phyloP scores from a whole-genome alignment of 2,329 filamentous ascomycete genomes.

The Penicillium oxalicum region DNA sequence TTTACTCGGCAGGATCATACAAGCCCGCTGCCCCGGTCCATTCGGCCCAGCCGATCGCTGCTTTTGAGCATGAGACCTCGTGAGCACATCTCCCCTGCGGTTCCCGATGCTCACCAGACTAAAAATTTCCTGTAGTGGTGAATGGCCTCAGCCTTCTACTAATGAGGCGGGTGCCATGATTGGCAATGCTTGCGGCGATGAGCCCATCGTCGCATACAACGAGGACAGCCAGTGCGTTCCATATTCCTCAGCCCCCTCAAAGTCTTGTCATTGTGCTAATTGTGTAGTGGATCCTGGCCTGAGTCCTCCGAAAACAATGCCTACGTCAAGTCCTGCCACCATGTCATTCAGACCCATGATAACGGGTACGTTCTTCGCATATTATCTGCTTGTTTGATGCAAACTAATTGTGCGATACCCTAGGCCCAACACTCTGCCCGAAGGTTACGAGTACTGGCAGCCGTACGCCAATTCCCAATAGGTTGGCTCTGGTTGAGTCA shows the following conservation, averaged over 20 bases:
- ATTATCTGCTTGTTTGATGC: neutral
- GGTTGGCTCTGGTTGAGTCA: neutral
- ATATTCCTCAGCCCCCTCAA: neutral
- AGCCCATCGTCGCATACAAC: slow-evolving; percentile 9
- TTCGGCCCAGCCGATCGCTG: slow-evolving; percentile 8
- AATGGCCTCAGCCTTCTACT: slow-evolving; percentile 10
- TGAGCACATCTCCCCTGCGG: neutral
- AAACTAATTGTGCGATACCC: neutral
- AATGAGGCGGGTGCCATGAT: slow-evolving; percentile 10
- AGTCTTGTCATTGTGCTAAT: neutral
- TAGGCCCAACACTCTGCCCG: slow-evolving; percentile 9
- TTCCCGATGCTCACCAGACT: neutral
- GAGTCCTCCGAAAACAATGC: slow-evolving; percentile 7
- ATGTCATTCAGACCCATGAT: slow-evolving; percentile 8
- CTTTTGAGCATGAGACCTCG: slow-evolving; percentile 7
- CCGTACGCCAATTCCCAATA: slow-evolving; percentile 7
- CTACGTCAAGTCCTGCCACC: slow-evolving; percentile 5
- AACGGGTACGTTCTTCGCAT: slow-evolving; percentile 3
- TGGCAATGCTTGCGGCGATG: slow-evolving; percentile 4
- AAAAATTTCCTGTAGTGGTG: slow-evolving; percentile 3
- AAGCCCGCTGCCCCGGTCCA: neutral
- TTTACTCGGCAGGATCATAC: neutral
- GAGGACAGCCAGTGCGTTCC: slow-evolving; percentile 5
- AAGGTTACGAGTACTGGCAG: slow-evolving; percentile 14
- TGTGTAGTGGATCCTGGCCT: slow-evolving; percentile 9